Conservation (phyloP, 768 basidiomycete species). For the Hericium coralloides region DNA sequence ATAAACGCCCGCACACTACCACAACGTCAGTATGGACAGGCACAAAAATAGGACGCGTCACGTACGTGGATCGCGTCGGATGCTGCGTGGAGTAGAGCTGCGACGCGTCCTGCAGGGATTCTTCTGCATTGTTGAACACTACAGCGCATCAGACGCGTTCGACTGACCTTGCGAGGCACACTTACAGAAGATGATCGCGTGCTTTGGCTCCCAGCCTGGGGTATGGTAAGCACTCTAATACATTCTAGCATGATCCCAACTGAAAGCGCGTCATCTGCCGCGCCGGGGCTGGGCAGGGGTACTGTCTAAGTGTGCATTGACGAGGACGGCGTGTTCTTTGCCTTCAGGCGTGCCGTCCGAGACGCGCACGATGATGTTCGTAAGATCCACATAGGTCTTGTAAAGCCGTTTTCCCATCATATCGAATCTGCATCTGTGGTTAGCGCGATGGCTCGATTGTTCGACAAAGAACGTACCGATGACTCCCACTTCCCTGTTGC, state of each 20-base stretch:
- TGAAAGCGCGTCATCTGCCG: conserved; percentile 80
- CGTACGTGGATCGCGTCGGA: conserved; percentile 58
- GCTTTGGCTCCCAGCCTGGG: conserved; percentile 60
- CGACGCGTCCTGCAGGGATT: conserved; percentile 89
- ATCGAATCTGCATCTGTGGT: conserved; percentile 55
- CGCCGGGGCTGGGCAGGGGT: conserved; percentile 85
- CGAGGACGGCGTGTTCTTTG: conserved; percentile 75
- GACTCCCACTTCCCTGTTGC: conserved; percentile 81
- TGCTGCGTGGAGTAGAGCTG: conserved; percentile 93
- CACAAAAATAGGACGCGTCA: conserved; percentile 3
- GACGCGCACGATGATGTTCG: conserved; percentile 82
- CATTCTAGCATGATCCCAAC: conserved; percentile 91
- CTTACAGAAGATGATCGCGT: conserved; percentile 79
- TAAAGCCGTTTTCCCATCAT: conserved; percentile 82
- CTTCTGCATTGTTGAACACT: conserved; percentile 96
- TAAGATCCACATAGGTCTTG: conserved; percentile 81
- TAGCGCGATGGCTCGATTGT: not conserved
- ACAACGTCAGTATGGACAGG: not conserved
- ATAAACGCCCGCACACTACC: conserved; percentile 73
- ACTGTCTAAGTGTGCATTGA: conserved; percentile 87
- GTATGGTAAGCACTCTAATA: conserved; percentile 70
- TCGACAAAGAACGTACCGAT: conserved; percentile 47
- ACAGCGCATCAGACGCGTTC: not conserved
- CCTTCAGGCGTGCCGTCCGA: conserved; percentile 64
- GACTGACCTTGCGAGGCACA: not conserved